Base-by-base conservation (phyloP, 2,329 filamentous ascomycete genomes). In the Penicillium sp. region DNA sequence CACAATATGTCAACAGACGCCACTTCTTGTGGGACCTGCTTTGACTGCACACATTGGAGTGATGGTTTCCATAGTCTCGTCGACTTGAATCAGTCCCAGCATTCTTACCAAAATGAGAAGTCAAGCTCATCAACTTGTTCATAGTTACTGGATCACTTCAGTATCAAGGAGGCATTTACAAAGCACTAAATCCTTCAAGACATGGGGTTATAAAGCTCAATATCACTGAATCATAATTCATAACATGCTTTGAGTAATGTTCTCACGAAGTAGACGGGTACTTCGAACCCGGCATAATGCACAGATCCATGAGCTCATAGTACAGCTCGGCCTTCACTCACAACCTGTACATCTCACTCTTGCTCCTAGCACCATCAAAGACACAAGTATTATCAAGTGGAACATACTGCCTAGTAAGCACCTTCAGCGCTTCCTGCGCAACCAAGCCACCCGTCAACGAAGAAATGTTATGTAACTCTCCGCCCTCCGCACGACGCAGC, bases 341-440 rank as follows among this genome's bases (percentile, higher is more conserved):
- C 55, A 82, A 66, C 51, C 71, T 76, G 60, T 82, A 75, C 61
- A 83, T 81, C 38, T 74, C 76, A 43, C 73, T 81, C 65, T 78
- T 81, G 66, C 82, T 84, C 59, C 69, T 75, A 2, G 86, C 77
- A 1, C 84, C 84, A 64, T 87, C 83, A 61, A 85, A 86, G 23
- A 86, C 68, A 63, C 83, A 85, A 0, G 81, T 84, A 56, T 86
- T 85, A 67, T 86, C 82, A 8, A 86, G 75, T 1, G 84, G 84
- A 10, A 85, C 76, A 66, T 87, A 87, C 71, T 87, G 84, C 64
- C 81, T 79, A n/a, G 84, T 87, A 41, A 80, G 59, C 6, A 85
- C 81, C 70, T 99, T 99, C 76, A 99, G 95, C 59, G 93, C 84
- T 76, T 99, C 94, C 74, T 99, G 95, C n/a, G 93, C 91, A 44